A percentile compares a stretch with the other conserved stretches of the same genome.
These are phyloP conservation scores for Anisodus tanguticus DNA, from an alignment of 257 asterid species.

Conservation along the genomic window DNA sequence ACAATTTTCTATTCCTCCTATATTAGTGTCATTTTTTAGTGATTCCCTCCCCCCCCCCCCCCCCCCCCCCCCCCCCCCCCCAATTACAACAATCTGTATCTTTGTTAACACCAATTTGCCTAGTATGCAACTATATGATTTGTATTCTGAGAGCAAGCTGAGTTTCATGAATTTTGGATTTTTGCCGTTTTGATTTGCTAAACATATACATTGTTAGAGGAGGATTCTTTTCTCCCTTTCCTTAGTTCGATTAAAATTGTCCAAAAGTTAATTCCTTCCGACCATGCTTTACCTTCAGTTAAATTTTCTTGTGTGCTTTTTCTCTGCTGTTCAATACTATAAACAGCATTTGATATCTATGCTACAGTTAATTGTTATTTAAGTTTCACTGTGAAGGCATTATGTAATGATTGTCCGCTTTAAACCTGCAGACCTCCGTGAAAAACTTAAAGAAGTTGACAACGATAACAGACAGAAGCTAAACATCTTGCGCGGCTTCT, in stretches of 20 bases:
- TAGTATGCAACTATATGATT: too few species aligned
- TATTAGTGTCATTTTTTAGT: too few species aligned
- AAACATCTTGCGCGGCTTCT: constrained; percentile 22
- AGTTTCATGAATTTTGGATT: not conserved
- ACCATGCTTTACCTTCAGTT: not conserved
- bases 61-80: too few species aligned
- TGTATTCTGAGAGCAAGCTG: too few species aligned
- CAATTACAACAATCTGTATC: not conserved
- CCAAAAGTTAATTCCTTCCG: not conserved
- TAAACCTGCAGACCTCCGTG: constrained; percentile 27
- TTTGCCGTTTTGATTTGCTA: not conserved
- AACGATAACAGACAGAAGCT: not conserved
- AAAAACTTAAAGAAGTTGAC: constrained; percentile 23
- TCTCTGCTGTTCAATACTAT: not conserved
- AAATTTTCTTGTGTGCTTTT: not conserved
- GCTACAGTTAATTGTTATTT: constrained; percentile 15
- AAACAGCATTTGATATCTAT: not conserved
- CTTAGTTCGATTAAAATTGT: not conserved
- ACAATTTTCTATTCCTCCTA: too few species aligned
- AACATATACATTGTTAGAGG: not conserved
- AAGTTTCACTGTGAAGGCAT: not conserved
- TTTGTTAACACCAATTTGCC: not conserved
- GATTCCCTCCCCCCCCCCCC: too few species aligned
- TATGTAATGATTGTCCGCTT: constrained; percentile 10
- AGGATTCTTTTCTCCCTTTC: not conserved